Percentiles rank a stretch among this genome's conserved stretches.
phyloP scores from a whole-genome alignment of 768 basidiomycete species.

The Suillus brevipes region DNA sequence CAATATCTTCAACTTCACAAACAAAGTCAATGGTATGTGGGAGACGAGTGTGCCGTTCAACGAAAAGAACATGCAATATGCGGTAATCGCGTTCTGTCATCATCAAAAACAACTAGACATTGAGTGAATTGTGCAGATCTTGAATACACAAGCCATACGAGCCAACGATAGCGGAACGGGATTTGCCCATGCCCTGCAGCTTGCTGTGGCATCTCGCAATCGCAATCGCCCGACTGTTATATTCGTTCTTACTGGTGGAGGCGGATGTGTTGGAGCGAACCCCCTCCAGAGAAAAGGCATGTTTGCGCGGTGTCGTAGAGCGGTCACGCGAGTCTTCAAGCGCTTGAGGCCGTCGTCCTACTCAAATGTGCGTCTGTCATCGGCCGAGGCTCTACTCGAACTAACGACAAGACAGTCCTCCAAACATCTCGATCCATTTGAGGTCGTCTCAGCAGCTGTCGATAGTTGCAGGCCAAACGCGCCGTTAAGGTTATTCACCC shows the following conservation, averaged over 20 bases:
- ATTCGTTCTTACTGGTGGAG: slow-evolving; percentile 62
- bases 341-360: background rate
- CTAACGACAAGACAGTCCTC: slow-evolving; percentile 5
- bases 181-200: slow-evolving; percentile 40
- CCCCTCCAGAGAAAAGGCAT: background rate
- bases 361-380: slow-evolving; percentile 12
- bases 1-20: slow-evolving; percentile 59
- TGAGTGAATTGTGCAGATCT: slow-evolving; percentile 30
- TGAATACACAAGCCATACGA: slow-evolving; percentile 39
- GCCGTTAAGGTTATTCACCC: slow-evolving; percentile 51
- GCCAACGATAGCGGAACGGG: slow-evolving; percentile 54
- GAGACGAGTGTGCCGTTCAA: slow-evolving; percentile 33
- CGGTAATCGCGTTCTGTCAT: slow-evolving; percentile 30
- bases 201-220: slow-evolving; percentile 38
- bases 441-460: slow-evolving; percentile 33
- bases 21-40: slow-evolving; percentile 35
- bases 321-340: background rate
- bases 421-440: slow-evolving; percentile 20
- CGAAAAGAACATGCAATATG: slow-evolving; percentile 31
- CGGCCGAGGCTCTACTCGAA: background rate
- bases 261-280: slow-evolving; percentile 26
- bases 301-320: background rate
- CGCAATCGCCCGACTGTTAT: slow-evolving; percentile 43
- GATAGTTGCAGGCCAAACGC: slow-evolving; percentile 25
- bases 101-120: slow-evolving; percentile 13